Evolutionary conservation across 2,329 filamentous ascomycete genomes (phyloP).

Genomic region (Sporothrix variecibatus): DNA sequence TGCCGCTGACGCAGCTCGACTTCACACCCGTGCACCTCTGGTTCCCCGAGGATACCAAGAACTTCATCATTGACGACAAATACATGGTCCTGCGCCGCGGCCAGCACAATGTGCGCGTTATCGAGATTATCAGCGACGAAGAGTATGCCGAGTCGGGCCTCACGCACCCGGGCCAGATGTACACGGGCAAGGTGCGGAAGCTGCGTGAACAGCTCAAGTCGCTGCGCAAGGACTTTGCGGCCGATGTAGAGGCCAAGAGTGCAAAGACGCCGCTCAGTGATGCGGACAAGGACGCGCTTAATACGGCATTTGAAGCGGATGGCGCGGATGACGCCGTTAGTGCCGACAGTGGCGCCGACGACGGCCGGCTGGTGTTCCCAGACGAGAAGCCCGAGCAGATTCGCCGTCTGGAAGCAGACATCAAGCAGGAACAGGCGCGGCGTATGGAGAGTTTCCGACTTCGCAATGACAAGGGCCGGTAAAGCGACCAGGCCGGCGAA

Average conservation of each 20-base stretch:
- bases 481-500: not conserved
- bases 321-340: not conserved
- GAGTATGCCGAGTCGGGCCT: slow-evolving; percentile 53
- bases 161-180: slow-evolving; percentile 56
- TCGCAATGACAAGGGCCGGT: not conserved
- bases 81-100: slow-evolving; percentile 63
- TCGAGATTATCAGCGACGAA: slow-evolving; percentile 60
- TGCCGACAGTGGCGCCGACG: not conserved
- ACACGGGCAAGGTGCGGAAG: slow-evolving; percentile 51
- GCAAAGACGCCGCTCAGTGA: not conserved
- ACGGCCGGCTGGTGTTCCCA: slow-evolving; percentile 33
- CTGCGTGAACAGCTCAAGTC: slow-evolving; percentile 44
- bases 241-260: not conserved
- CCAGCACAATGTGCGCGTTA: slow-evolving; percentile 63
- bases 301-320: not conserved
- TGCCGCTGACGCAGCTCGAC: slow-evolving; percentile 54
- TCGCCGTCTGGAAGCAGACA: slow-evolving; percentile 31
- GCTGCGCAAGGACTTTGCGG: slow-evolving; percentile 38
- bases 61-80: slow-evolving; percentile 62
- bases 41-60: slow-evolving; percentile 57
- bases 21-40: slow-evolving; percentile 65
- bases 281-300: not conserved
- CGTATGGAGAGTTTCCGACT: not conserved
- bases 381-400: slow-evolving; percentile 32
- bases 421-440: slow-evolving; percentile 25